Percentiles rank a stretch among this genome's conserved stretches.
Conservation (phyloP, 768 basidiomycete species). For the Rhodotorula sphaerocarpa region DNA sequence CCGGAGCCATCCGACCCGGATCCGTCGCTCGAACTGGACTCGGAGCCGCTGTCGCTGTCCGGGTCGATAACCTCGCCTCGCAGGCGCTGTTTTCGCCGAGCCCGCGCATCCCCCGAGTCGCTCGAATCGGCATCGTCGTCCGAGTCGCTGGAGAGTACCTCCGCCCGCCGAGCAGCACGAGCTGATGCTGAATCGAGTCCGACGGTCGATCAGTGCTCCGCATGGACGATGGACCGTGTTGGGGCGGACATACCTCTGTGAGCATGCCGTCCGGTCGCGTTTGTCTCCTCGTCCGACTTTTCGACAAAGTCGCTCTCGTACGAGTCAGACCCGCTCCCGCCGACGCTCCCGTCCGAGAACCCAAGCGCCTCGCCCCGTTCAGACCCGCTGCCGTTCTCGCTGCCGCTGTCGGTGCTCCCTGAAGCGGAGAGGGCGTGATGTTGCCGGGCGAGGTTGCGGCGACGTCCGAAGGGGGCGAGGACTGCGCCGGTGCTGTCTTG, state of each 20-base stretch:
- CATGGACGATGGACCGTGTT: no score
- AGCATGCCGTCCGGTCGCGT: neutral
- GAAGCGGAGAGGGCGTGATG: slow-evolving; percentile 10
- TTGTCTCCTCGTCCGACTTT: neutral
- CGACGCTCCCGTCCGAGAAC: neutral
- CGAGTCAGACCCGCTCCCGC: slow-evolving; percentile 1
- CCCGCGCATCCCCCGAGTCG: neutral
- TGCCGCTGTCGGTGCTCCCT: neutral
- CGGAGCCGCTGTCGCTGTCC: neutral
- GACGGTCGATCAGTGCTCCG: neutral
- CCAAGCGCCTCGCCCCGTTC: no score
- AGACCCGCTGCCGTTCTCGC: neutral
- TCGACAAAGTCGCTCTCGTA: slow-evolving; percentile 19
- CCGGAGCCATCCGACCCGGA: neutral
- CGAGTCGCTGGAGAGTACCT: neutral
- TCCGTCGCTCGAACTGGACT: no score
- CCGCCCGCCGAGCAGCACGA: neutral
- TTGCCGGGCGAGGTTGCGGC: neutral
- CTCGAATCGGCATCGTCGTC: neutral
- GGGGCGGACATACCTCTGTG: neutral
- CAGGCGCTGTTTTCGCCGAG: neutral
- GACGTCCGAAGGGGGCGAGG: neutral
- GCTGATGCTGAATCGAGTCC: neutral
- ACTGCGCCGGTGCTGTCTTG: neutral
- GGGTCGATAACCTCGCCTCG: slow-evolving; percentile 13